A percentile compares a stretch with the other conserved stretches of the same genome.
Conservation (phyloP, 73 alveolate species). For the Paramecium caudatum region DNA sequence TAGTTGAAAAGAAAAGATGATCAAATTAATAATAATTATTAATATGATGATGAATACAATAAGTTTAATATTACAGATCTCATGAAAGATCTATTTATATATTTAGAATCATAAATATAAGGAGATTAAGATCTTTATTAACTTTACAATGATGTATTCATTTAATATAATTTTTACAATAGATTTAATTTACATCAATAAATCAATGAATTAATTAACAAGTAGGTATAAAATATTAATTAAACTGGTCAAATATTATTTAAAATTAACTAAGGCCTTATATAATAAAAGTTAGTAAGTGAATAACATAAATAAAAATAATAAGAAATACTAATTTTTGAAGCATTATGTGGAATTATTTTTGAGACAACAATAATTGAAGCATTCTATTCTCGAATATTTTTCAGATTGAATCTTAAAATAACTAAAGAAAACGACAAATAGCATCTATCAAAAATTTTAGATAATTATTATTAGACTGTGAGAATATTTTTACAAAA, state of each 20-base stretch:
- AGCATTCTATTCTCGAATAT: conserved; percentile 7
- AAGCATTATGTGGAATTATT: conserved; percentile 6
- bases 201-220: neutral
- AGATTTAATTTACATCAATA: conserved; percentile 56
- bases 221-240: neutral
- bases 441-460: neutral
- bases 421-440: conserved; percentile 24
- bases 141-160: conserved; percentile 50
- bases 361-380: conserved; percentile 44
- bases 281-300: conserved; percentile 6
- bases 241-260: conserved; percentile 48
- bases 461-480: conserved; percentile 36
- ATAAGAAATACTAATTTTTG: conserved; percentile 13
- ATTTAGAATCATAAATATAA: neutral
- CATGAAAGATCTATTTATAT: conserved; percentile 18
- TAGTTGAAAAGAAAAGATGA: neutral
- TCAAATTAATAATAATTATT: neutral
- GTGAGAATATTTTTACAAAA: conserved; percentile 31
- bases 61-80: conserved; percentile 26
- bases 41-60: conserved; percentile 25
- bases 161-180: conserved; percentile 19
- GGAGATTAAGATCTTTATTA: conserved; percentile 43
- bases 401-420: neutral
- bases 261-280: conserved; percentile 15
- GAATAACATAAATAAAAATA: neutral